These are phyloP conservation scores for Saccharum hybrid DNA, from an alignment of 202 grass and related monocot species.

Conservation along the genomic window DNA sequence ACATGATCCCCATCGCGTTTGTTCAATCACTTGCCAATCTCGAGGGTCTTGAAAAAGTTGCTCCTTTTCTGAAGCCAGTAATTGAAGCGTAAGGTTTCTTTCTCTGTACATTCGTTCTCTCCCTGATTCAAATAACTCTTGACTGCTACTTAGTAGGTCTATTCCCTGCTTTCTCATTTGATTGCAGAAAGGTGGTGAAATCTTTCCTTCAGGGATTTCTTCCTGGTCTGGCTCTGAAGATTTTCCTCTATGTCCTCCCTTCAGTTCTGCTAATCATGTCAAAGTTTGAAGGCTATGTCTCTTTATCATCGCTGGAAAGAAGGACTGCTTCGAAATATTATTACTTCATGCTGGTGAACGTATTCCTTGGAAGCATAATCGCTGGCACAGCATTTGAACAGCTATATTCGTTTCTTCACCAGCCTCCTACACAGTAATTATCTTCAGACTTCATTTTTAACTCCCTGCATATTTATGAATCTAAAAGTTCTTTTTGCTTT, in stretches of 20 bases:
- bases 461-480: neutral
- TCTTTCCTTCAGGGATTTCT: slow-evolving; percentile 94
- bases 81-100: slow-evolving; percentile 75
- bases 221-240: slow-evolving; percentile 89
- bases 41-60: slow-evolving; percentile 96
- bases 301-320: slow-evolving; percentile 93
- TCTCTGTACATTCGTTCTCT: slow-evolving; percentile 10
- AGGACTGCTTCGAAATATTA: slow-evolving; percentile 93
- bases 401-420: slow-evolving; percentile 76
- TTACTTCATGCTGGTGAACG: slow-evolving; percentile 97
- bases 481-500: neutral
- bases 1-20: slow-evolving; percentile 96
- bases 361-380: slow-evolving; percentile 96
- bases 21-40: slow-evolving; percentile 99
- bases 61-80: slow-evolving; percentile 88
- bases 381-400: slow-evolving; percentile 95
- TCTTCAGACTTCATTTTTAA: slow-evolving; percentile 18
- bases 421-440: slow-evolving; percentile 81
- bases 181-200: slow-evolving; percentile 82
- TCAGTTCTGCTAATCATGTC: slow-evolving; percentile 95
- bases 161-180: neutral
- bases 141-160: neutral
- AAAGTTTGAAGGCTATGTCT: slow-evolving; percentile 90
- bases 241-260: slow-evolving; percentile 91
- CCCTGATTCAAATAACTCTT: slow-evolving; percentile 9